phyloP scores from a whole-genome alignment of 768 basidiomycete genomes.

The Tricholoma matsutake region DNA sequence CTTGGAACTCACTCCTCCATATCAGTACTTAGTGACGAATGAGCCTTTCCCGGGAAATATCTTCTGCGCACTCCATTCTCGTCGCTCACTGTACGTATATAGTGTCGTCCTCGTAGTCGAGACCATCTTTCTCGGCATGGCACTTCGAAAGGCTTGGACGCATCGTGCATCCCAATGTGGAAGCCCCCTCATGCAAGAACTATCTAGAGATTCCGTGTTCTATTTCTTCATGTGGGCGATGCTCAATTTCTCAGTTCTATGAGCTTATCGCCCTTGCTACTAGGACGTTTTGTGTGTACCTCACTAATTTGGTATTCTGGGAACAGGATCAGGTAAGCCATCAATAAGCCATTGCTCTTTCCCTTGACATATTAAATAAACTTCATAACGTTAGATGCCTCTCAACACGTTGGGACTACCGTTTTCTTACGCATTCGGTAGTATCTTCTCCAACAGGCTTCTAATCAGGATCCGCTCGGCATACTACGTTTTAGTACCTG shows the following conservation, averaged over 20 bases:
- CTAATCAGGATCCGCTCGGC: conserved; percentile 27
- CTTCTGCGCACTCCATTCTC: too few relatives aligned
- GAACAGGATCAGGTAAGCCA: not conserved
- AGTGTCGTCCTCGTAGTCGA: too few relatives aligned
- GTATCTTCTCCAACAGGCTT: conserved; percentile 27
- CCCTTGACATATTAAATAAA: not conserved
- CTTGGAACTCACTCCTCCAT: too few relatives aligned
- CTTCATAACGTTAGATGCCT: not conserved
- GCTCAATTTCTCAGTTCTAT: not conserved
- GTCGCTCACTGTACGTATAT: too few relatives aligned
- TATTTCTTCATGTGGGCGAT: not conserved
- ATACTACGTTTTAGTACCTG: not conserved
- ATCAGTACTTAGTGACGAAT: too few relatives aligned
- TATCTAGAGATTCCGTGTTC: not conserved
- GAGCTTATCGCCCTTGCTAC: not conserved
- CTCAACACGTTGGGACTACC: not conserved
- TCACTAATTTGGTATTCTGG: not conserved
- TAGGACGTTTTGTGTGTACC: not conserved
- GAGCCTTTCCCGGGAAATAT: too few relatives aligned
- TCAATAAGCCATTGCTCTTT: too few relatives aligned
- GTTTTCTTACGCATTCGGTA: conserved; percentile 27
- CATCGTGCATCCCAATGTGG: not conserved
- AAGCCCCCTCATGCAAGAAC: not conserved
- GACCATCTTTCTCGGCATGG: too few relatives aligned
- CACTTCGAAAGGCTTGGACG: too few relatives aligned